Conservation (phyloP, 2,329 filamentous ascomycete genomes). For the Chaetomiaceae sp. region DNA sequence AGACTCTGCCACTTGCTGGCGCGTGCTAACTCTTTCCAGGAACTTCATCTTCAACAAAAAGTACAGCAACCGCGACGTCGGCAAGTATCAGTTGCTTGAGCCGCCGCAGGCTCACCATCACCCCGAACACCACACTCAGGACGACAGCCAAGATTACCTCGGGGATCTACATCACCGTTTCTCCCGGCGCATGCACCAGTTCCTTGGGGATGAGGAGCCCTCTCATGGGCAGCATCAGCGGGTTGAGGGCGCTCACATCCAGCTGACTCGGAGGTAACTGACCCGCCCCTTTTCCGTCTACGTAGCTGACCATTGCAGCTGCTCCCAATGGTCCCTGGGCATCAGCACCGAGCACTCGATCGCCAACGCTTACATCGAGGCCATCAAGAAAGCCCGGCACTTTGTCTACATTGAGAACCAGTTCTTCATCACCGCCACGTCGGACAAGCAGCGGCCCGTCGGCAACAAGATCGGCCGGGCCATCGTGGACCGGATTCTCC, state of each 20-base stretch:
- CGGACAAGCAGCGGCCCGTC: conserved; percentile 64
- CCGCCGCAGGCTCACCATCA: conserved; percentile 23
- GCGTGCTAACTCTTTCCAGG: conserved; percentile 33
- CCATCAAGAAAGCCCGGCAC: conserved; percentile 64
- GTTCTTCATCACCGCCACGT: conserved; percentile 84
- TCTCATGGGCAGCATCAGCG: conserved; percentile 18
- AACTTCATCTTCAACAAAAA: conserved; percentile 87
- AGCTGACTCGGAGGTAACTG: conserved; percentile 46
- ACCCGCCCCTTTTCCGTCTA: not conserved
- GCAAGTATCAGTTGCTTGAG: conserved; percentile 42
- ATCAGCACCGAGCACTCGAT: conserved; percentile 68
- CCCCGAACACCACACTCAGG: conserved; percentile 21
- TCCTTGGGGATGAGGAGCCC: conserved; percentile 34
- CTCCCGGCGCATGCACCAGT: conserved; percentile 36
- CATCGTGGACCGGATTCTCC: conserved; percentile 71
- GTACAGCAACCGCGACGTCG: conserved; percentile 54
- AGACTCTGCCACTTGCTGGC: not conserved
- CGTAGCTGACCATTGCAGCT: conserved; percentile 32
- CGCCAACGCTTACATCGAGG: conserved; percentile 74
- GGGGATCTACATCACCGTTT: conserved; percentile 34
- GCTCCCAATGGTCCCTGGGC: conserved; percentile 49
- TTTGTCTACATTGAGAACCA: conserved; percentile 81
- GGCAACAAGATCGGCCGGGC: conserved; percentile 74
- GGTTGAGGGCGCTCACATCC: conserved; percentile 39
- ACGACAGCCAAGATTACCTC: conserved; percentile 28